Base-by-base conservation (phyloP, 2,329 filamentous ascomycete genomes). In the Coniella vitis region DNA sequence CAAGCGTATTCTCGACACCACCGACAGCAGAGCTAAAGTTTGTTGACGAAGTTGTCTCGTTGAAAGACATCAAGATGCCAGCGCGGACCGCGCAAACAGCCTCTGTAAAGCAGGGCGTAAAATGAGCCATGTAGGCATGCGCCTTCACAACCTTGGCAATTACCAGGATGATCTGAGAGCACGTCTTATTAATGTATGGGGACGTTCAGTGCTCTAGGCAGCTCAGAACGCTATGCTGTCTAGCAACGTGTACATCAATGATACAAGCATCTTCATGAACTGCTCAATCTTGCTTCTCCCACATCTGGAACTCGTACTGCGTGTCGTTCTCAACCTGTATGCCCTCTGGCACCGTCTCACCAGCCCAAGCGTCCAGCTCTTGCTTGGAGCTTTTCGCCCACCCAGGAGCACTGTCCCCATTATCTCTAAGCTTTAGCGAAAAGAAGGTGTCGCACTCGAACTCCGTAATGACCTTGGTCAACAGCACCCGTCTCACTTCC, bases 361-460 rank as follows among this genome's bases (percentile, higher is more conserved):
- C 86, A 2, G 80, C 78, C 74, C 83, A 90, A 7, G 58, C 65
- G 60, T 78, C 71, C 57, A 89, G 61, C 56, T 78, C 76, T 35
- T 68, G 67, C 52, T 74, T 74, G 2, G 66, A 67, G 45, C 55
- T 71, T 61, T 69, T 74, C 54, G 55, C 66, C 87, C 86, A 90
- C 52, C 14, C 55, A 51, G 51, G 61, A 38, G 63, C 61, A 2
- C 60, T 63, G 36, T 67, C 66, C 0, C 37, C 48, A 1, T 48
- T 44, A 12, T 38, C 45, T 2, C 69, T 69, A 50, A 87, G 60
- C 43, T 69, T 63, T n/a, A 86, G 61, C 1, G 83, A 78, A 58
- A 94, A 90, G 58, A 80, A 81, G 0, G 83, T 84, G 64, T 93
- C 87, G 61, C 86, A 90, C 49, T 85, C 83, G 66, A 83, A 91